phyloP scores from a whole-genome alignment of 1,284 basidiomycete genomes.

The Erythrobasidium hasegawianum region DNA sequence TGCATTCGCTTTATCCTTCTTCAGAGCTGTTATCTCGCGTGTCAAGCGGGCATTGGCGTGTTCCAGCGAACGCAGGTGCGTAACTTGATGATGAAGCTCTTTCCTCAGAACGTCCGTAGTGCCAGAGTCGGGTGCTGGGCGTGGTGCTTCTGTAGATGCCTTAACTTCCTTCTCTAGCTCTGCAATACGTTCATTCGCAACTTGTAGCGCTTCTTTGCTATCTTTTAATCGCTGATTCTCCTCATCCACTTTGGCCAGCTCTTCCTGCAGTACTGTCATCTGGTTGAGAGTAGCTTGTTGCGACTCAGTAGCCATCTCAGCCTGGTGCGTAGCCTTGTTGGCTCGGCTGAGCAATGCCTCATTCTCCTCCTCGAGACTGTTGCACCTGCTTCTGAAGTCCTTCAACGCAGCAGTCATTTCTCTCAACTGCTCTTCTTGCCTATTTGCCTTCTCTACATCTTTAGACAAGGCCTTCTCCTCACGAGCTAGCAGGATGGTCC shows the following conservation, averaged over 20 bases:
- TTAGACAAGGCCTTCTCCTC: constrained; percentile 34
- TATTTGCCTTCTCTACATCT: constrained; percentile 10
- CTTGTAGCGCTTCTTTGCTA: constrained; percentile 26
- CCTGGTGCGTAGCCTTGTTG: constrained; percentile 37
- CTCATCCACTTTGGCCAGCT: constrained; percentile 30
- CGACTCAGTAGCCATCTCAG: constrained; percentile 29
- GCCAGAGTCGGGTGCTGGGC: constrained; percentile 19
- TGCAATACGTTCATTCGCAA: constrained; percentile 14
- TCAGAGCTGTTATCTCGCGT: constrained; percentile 57
- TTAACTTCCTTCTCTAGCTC: constrained; percentile 34
- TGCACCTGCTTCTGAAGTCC: constrained; percentile 32
- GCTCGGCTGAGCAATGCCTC: constrained; percentile 31
- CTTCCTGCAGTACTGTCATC: constrained; percentile 32
- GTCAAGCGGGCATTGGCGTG: constrained; percentile 59
- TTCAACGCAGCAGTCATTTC: constrained; percentile 30
- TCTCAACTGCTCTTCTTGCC: constrained; percentile 20
- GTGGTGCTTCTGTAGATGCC: neutral
- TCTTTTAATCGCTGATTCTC: constrained; percentile 18
- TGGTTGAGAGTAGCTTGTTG: constrained; percentile 16
- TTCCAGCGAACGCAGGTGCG: constrained; percentile 62
- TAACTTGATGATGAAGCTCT: constrained; percentile 41
- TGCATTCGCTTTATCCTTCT: constrained; percentile 59
- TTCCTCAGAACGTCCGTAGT: neutral
- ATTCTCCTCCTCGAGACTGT: constrained; percentile 36
- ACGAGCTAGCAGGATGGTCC: constrained; percentile 37